phyloP scores from a whole-genome alignment of 2,329 filamentous ascomycete species.

The Fonsecaea multimorphosa region DNA sequence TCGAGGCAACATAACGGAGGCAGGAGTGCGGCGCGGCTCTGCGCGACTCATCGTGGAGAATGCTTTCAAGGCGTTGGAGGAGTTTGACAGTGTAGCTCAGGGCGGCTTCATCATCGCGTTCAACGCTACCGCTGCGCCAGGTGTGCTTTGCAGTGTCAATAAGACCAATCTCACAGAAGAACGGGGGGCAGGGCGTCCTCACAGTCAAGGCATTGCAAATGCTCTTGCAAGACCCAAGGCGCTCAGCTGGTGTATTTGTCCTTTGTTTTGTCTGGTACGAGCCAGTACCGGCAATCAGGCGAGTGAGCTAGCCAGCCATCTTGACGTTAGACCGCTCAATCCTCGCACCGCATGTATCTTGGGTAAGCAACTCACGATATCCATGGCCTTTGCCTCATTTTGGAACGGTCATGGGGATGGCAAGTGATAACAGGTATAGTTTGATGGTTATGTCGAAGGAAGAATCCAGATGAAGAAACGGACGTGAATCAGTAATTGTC shows the following conservation, averaged over 20 bases:
- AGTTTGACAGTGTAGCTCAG: slow-evolving; percentile 58
- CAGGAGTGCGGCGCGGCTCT: slow-evolving; percentile 89
- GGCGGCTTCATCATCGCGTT: slow-evolving; percentile 59
- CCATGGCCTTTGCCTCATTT: slow-evolving; percentile 44
- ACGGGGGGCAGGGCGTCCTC: slow-evolving; percentile 27
- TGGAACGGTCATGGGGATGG: slow-evolving; percentile 13
- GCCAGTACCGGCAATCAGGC: slow-evolving; percentile 64
- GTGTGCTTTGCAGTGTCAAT: slow-evolving; percentile 55
- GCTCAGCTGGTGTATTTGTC: slow-evolving; percentile 63
- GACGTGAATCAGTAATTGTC: background rate
- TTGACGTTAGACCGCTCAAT: slow-evolving; percentile 27
- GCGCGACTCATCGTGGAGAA: slow-evolving; percentile 87
- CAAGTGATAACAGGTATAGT: background rate
- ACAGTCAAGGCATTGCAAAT: slow-evolving; percentile 66
- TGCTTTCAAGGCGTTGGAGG: slow-evolving; percentile 64
- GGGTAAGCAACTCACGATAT: slow-evolving; percentile 49
- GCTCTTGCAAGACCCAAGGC: slow-evolving; percentile 66
- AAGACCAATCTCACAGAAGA: slow-evolving; percentile 1
- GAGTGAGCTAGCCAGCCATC: slow-evolving; percentile 58
- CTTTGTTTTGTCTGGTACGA: slow-evolving; percentile 56
- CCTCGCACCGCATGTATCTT: slow-evolving; percentile 26
- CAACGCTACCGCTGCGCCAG: slow-evolving; percentile 63
- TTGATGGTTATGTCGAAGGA: slow-evolving; percentile 14
- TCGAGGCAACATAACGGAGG: slow-evolving; percentile 81
- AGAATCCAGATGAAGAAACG: slow-evolving; percentile 13